Conservation (phyloP, 805 yeast genomes). For the Cyberlindnera samutprakarnensis region DNA sequence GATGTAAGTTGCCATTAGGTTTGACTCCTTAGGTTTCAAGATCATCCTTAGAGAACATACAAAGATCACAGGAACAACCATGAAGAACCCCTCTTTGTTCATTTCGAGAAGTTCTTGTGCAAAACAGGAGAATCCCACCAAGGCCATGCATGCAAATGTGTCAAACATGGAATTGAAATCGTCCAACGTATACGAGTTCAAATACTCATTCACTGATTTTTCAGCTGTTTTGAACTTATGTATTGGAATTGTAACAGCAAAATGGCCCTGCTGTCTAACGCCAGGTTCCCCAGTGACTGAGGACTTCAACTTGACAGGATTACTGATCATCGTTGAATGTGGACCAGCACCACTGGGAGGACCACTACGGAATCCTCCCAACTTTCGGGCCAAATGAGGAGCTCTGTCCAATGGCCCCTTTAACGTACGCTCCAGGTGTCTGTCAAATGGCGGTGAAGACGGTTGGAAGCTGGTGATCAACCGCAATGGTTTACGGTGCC, state of each 20-base stretch:
- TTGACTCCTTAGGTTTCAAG: conserved; percentile 1
- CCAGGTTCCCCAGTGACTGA: not conserved
- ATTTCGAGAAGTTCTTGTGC: conserved; percentile 9
- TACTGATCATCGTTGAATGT: not conserved
- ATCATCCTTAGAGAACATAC: conserved; percentile 3
- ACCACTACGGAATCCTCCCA: not conserved
- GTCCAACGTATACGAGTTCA: conserved; percentile 5
- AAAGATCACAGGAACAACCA: conserved; percentile 7
- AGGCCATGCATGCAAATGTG: conserved; percentile 3
- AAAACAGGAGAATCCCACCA: conserved; percentile 10
- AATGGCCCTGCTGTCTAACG: not conserved
- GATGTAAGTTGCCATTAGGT: conserved; percentile 4
- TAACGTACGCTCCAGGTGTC: conserved; percentile 13
- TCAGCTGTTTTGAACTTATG: conserved; percentile 3
- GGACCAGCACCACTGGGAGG: not conserved
- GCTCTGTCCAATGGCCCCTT: too few species aligned
- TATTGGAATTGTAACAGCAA: conserved; percentile 10
- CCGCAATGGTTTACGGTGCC: conserved; percentile 10
- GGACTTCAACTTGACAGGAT: not conserved
- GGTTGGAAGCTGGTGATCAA: conserved; percentile 9
- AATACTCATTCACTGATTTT: conserved; percentile 1
- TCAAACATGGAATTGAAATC: conserved; percentile 3
- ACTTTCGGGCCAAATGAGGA: not conserved
- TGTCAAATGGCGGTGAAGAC: conserved; percentile 17
- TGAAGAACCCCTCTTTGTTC: conserved; percentile 8